phyloP scores from a whole-genome alignment of 2,329 filamentous ascomycete species.

The Ophiocordyceps camponoti-leonardi region DNA sequence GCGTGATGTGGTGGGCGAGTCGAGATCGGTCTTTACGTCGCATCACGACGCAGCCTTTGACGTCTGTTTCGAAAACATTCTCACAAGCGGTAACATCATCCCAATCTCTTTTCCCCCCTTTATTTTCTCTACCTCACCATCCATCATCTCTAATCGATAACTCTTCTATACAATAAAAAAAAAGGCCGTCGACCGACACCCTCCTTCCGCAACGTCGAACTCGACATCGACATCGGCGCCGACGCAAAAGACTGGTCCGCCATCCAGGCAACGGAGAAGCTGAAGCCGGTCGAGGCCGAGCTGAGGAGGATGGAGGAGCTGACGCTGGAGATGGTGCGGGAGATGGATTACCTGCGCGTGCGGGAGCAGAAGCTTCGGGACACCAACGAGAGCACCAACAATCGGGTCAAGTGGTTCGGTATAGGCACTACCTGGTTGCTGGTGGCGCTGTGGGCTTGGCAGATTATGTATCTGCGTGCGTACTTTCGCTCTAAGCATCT shows the following conservation, averaged over 20 bases:
- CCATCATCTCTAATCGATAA: no score
- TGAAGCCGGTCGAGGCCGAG: constrained; percentile 92
- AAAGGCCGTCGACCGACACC: constrained; percentile 21
- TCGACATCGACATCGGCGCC: constrained; percentile 90
- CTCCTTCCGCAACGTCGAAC: constrained; percentile 59
- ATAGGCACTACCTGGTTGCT: constrained; percentile 85
- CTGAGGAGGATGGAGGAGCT: constrained; percentile 84
- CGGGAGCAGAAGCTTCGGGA: constrained; percentile 93
- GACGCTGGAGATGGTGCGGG: constrained; percentile 69
- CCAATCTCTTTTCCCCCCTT: no score
- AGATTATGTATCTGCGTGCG: constrained; percentile 91
- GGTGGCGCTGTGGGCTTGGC: constrained; percentile 80
- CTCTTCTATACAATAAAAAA: no score
- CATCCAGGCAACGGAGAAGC: constrained; percentile 90
- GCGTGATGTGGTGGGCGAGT: constrained; percentile 81
- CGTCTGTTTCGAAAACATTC: constrained; percentile 84
- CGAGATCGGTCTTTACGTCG: constrained; percentile 84
- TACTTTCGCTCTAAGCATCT: constrained; percentile 61
- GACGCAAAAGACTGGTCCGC: constrained; percentile 97
- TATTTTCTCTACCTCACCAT: no score
- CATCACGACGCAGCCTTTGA: constrained; percentile 86
- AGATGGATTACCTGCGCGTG: constrained; percentile 88
- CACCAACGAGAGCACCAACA: constrained; percentile 99
- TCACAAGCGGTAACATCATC: constrained; percentile 45
- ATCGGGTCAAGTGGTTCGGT: constrained; percentile 96